Conservation (phyloP, 192 early-diverging fungal species). For the Phycomyces blakesleeanus region DNA sequence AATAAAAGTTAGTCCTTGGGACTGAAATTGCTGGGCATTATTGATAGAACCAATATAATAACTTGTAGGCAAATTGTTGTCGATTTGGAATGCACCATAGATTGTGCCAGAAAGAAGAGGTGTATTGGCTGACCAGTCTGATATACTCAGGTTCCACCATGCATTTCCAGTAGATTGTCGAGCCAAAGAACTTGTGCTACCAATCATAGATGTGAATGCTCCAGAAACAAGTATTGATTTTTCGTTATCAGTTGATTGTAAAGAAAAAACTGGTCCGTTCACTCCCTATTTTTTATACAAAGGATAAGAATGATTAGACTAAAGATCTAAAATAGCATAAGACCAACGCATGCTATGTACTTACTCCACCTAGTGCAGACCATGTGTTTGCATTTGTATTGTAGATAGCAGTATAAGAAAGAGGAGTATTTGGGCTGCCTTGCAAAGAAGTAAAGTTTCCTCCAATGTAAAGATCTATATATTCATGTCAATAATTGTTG, state of each 20-base stretch:
- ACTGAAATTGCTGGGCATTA: constrained; percentile 14
- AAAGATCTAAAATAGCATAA: neutral
- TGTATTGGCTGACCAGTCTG: neutral
- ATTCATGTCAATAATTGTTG: neutral
- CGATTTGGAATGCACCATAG: constrained; percentile 1
- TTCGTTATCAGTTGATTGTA: neutral
- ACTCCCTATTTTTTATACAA: constrained; percentile 12
- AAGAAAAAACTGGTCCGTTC: constrained; percentile 23
- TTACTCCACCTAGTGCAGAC: constrained; percentile 11
- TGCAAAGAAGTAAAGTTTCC: constrained; percentile 18
- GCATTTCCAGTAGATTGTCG: constrained; percentile 10
- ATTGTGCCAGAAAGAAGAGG: constrained; percentile 16
- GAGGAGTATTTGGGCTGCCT: neutral
- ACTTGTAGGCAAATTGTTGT: neutral
- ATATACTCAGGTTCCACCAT: constrained; percentile 9
- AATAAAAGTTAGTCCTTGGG: constrained; percentile 18
- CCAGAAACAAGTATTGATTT: constrained; percentile 20
- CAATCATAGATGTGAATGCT: neutral
- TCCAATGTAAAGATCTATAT: constrained; percentile 28
- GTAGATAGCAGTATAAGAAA: constrained; percentile 16
- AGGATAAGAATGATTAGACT: neutral
- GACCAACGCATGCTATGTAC: neutral
- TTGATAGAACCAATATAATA: constrained; percentile 21
- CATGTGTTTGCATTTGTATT: constrained; percentile 1
- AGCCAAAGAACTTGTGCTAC: neutral